Conservation (phyloP, 164 flowering plant species). For the Cinnamomum micranthum region DNA sequence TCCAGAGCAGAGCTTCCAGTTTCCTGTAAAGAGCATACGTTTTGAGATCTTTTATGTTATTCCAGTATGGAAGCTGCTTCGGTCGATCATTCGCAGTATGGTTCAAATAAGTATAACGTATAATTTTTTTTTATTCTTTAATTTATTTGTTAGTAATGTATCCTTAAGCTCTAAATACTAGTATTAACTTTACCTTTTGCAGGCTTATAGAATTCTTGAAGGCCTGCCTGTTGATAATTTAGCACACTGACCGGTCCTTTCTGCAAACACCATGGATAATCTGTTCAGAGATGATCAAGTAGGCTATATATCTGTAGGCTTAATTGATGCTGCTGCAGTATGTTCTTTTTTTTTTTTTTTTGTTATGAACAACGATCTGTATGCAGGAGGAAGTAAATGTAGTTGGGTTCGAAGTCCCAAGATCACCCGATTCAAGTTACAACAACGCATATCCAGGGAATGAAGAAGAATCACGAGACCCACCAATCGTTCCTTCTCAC, state of each 20-base stretch:
- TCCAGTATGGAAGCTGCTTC: too few relatives aligned
- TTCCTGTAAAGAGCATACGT: too few relatives aligned
- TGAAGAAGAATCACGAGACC: conserved; percentile 81
- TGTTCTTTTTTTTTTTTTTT: background rate
- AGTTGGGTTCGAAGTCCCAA: conserved; percentile 79
- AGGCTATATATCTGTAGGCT: conserved; percentile 12
- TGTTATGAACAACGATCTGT: background rate
- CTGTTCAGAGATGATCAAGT: conserved; percentile 36
- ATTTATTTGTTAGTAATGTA: too few relatives aligned
- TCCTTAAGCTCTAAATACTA: too few relatives aligned
- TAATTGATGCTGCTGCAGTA: background rate
- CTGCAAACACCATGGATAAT: conserved; percentile 40
- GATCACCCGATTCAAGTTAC: conserved; percentile 88
- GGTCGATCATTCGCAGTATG: too few relatives aligned
- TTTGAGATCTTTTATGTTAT: too few relatives aligned
- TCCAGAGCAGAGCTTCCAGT: too few relatives aligned
- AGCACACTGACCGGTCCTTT: background rate
- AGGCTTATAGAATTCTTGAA: too few relatives aligned
- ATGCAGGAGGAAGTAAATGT: conserved; percentile 72
- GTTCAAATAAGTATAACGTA: too few relatives aligned
- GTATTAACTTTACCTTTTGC: too few relatives aligned
- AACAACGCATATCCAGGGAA: conserved; percentile 54
- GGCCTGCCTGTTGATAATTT: too few relatives aligned
- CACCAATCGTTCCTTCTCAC: conserved; percentile 81
- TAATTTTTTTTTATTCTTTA: too few relatives aligned